Evolutionary conservation across 805 yeast species (phyloP), one percentile per base, ranked within the genome.

Genomic region (Clavispora fructus): DNA sequence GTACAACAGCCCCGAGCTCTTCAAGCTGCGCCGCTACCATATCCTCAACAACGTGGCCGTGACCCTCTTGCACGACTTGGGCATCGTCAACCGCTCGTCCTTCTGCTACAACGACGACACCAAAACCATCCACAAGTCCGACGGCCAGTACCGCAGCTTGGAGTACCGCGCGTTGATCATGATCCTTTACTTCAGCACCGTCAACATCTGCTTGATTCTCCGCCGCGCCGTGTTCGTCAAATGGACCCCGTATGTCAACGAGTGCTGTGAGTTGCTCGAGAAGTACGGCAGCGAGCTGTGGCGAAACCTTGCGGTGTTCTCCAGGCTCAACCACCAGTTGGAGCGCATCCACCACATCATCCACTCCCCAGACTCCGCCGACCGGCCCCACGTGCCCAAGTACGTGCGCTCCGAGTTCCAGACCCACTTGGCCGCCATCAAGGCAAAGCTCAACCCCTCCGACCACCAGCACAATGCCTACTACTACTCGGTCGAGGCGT

Each of bases 1-100:
- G 96, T 89, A 88, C 60, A 87, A 85, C 53, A 78, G 87, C 4
- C 87, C 96, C 0, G 96, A 88, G 62, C 69, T 87, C 54, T 86
- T 87, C 53, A 86, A 82, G 52, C 86, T 85, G 55, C 79, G 95
- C 47, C 78, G 95, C 41, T 82, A 83, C 52, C 94, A 87, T 59
- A 68, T 88, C 43, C 74, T 87, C 51, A 79, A 80, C 45, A 69
- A 79, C 12, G 68, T 87, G 19, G 80, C 90, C 43, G 79, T 83
- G 12, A 72, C 85, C 4, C 70, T 90, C 63, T 75, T 86, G 1
- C 84, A 80, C 55, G 97, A 90, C 61, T 65, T 90, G 44, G 95
- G 95, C 0, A 73, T 89, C 6, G 79, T 80, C 23, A 79, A 84
- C 26, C 59, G 78, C 39, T 73, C 79, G 14, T 38, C 56, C 3